A percentile compares a stretch with the other conserved stretches of the same genome.
Conservation (phyloP, 2,329 filamentous ascomycete species). For the Fusarium nematophilum region DNA sequence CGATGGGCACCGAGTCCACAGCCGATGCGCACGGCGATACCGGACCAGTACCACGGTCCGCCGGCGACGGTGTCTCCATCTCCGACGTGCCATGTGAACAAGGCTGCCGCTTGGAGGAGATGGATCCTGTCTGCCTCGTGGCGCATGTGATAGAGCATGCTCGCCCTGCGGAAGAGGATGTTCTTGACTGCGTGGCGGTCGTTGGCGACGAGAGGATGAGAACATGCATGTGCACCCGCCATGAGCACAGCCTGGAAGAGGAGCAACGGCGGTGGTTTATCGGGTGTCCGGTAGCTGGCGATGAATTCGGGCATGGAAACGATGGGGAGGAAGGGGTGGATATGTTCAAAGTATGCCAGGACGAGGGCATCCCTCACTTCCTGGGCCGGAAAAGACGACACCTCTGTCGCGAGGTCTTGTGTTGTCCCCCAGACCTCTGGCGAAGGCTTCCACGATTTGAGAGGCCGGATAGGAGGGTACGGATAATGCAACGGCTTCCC, state of each 20-base stretch:
- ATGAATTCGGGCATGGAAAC: constrained; percentile 41
- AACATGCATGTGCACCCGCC: constrained; percentile 40
- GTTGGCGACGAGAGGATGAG: constrained; percentile 37
- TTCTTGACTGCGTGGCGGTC: constrained; percentile 43
- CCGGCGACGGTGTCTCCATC: constrained; percentile 40
- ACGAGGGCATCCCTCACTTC: constrained; percentile 41
- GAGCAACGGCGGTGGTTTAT: constrained; percentile 34
- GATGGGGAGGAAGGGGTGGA: constrained; percentile 40
- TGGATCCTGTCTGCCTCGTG: constrained; percentile 41
- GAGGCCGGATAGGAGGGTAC: constrained; percentile 39
- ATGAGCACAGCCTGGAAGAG: constrained; percentile 41
- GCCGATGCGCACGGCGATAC: constrained; percentile 38
- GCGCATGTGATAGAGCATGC: constrained; percentile 43
- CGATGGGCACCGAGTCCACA: constrained; percentile 36
- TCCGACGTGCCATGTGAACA: constrained; percentile 42
- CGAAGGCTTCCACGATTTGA: constrained; percentile 39
- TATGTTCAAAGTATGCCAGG: constrained; percentile 39
- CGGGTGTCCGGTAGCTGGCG: constrained; percentile 33
- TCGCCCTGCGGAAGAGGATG: constrained; percentile 39
- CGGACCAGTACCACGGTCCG: constrained; percentile 42
- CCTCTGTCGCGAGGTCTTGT: constrained; percentile 36
- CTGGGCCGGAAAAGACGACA: constrained; percentile 39
- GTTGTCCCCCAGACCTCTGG: constrained; percentile 35
- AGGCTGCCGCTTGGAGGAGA: constrained; percentile 36
- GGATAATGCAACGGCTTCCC: constrained; percentile 36